These are phyloP conservation scores for Euryodendron excelsum DNA, from an alignment of 148 eudicot genomes.

Conservation along the genomic window DNA sequence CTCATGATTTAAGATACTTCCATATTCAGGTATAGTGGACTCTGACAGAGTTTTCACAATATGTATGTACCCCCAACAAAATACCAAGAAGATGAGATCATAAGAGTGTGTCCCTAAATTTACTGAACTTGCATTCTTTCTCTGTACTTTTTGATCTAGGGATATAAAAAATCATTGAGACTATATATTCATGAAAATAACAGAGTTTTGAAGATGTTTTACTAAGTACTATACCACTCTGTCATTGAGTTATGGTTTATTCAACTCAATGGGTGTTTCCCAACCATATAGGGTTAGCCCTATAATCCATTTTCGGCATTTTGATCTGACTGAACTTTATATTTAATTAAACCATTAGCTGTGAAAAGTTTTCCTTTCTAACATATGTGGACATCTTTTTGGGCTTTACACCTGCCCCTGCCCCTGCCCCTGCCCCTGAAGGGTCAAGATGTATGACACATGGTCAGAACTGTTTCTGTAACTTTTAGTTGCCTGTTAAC, in stretches of 20 bases:
- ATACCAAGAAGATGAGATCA: not conserved
- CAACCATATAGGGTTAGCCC: not conserved
- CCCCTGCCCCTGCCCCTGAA: not conserved
- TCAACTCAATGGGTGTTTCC: not conserved
- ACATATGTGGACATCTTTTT: not conserved
- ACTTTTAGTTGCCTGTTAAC: not conserved
- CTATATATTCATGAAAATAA: not conserved
- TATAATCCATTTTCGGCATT: not conserved
- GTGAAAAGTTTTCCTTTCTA: not conserved
- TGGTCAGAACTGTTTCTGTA: not conserved
- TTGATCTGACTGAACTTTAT: not conserved
- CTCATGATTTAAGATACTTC: conserved; percentile 43
- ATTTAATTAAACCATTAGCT: no score
- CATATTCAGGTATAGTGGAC: conserved; percentile 35
- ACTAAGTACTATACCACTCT: not conserved
- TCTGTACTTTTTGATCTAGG: not conserved
- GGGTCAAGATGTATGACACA: not conserved
- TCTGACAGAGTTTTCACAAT: not conserved
- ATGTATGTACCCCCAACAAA: not conserved
- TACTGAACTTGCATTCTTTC: not conserved
- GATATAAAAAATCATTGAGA: not conserved
- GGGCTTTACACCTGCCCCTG: no score
- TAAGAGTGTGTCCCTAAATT: not conserved
- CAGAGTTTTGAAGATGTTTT: not conserved
- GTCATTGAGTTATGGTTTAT: not conserved